phyloP scores from a whole-genome alignment of 2,329 filamentous ascomycete genomes.

The Fusarium abutilonis region DNA sequence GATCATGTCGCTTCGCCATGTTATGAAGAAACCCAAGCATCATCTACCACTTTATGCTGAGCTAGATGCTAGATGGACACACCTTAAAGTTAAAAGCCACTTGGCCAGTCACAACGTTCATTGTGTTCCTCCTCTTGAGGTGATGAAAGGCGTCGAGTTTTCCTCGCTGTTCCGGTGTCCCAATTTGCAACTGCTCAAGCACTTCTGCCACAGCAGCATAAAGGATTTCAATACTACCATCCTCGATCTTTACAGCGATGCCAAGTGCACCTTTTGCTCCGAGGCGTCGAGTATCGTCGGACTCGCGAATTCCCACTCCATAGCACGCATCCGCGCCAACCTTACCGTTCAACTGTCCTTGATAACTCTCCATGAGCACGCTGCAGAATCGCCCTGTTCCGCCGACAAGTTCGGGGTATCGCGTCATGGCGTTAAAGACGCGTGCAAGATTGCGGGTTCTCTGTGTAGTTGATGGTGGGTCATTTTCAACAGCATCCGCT shows the following conservation, averaged over 20 bases:
- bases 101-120: slow-evolving; percentile 50
- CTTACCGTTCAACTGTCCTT: slow-evolving; percentile 56
- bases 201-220: slow-evolving; percentile 57
- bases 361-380: slow-evolving; percentile 53
- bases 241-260: slow-evolving; percentile 60
- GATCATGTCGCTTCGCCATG: too few species aligned
- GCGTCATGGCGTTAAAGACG: slow-evolving; percentile 56
- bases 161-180: slow-evolving; percentile 44
- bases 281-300: slow-evolving; percentile 49
- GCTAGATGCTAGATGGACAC: not conserved
- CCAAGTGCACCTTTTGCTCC: slow-evolving; percentile 53
- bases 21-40: too few species aligned
- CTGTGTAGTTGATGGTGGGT: not conserved
- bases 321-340: slow-evolving; percentile 62
- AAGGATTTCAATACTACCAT: slow-evolving; percentile 56
- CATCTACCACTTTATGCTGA: not conserved
- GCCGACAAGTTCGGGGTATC: slow-evolving; percentile 55
- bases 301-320: slow-evolving; percentile 54
- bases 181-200: slow-evolving; percentile 55
- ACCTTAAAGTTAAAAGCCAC: slow-evolving; percentile 34
- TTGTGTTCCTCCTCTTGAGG: slow-evolving; percentile 51
- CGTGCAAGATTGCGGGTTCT: slow-evolving; percentile 45
- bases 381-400: slow-evolving; percentile 60
- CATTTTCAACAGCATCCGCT: slow-evolving; percentile 27
- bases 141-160: slow-evolving; percentile 49